These are phyloP conservation scores for Saccharomyces hybrid DNA, from an alignment of 1,139 yeast genomes.

Conservation along the genomic window DNA sequence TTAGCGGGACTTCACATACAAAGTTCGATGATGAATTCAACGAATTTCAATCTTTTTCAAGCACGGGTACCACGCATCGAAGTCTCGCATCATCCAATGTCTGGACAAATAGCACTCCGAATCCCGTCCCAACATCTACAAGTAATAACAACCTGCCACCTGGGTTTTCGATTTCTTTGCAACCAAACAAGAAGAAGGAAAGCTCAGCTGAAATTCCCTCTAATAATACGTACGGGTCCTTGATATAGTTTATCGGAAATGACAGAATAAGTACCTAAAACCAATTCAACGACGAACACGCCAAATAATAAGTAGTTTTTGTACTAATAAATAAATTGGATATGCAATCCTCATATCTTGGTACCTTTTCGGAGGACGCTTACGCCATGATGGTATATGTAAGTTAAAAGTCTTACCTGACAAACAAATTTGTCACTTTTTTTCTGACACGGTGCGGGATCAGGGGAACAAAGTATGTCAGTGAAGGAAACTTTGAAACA, in stretches of 20 bases:
- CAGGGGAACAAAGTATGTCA: background rate
- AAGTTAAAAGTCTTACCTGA: background rate
- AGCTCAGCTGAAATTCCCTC: background rate
- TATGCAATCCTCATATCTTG: background rate
- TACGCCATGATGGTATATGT: background rate
- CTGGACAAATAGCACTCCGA: background rate
- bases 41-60: background rate
- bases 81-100: background rate
- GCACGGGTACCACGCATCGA: background rate
- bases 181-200: constrained; percentile 23
- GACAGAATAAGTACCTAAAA: background rate
- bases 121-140: constrained; percentile 4
- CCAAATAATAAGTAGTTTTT: background rate
- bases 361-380: background rate
- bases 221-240: background rate
- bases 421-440: background rate
- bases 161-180: constrained; percentile 33
- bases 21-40: background rate
- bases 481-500: background rate
- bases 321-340: background rate
- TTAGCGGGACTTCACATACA: background rate
- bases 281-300: background rate
- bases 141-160: constrained; percentile 25
- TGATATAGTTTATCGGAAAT: background rate
- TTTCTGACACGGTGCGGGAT: background rate